These are phyloP conservation scores for Cordia subcordata DNA, from an alignment of 257 asterid genomes.

Conservation along the genomic window DNA sequence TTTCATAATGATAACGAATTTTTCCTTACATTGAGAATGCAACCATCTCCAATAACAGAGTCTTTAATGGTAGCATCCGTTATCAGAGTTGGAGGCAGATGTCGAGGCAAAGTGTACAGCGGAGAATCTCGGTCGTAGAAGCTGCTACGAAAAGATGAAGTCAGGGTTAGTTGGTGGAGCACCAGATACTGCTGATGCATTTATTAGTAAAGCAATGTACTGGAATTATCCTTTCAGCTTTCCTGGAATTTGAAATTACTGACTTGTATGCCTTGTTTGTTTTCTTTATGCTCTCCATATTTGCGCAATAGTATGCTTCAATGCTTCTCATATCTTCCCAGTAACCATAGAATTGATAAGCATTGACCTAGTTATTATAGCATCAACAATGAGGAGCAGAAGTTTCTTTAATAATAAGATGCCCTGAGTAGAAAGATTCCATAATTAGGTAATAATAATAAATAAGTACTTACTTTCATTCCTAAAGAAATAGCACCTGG, in stretches of 20 bases:
- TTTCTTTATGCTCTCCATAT: constrained; percentile 55
- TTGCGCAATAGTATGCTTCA: constrained; percentile 64
- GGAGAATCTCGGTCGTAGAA: constrained; percentile 60
- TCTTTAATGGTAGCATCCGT: constrained; percentile 65
- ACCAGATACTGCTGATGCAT: neutral
- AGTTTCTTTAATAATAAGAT: neutral
- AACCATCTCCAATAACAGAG: constrained; percentile 76
- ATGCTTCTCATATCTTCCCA: constrained; percentile 94
- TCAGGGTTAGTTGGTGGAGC: neutral
- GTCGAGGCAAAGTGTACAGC: constrained; percentile 76
- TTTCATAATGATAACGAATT: neutral
- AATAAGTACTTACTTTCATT: constrained; percentile 49
- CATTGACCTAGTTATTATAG: constrained; percentile 43
- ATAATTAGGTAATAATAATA: neutral
- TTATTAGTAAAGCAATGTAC: constrained; percentile 5
- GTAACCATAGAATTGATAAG: constrained; percentile 56
- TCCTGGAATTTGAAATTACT: constrained; percentile 19
- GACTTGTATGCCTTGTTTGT: constrained; percentile 46
- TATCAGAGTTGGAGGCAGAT: constrained; percentile 80
- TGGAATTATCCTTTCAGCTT: constrained; percentile 8
- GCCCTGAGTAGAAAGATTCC: neutral
- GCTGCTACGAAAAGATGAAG: constrained; percentile 32
- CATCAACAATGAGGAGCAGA: neutral
- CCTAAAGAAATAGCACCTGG: constrained; percentile 80
- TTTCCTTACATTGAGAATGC: constrained; percentile 71